A percentile compares a stretch with the other conserved stretches of the same genome.
These are phyloP conservation scores for Fusarium sp. DNA, from an alignment of 2,329 filamentous ascomycete genomes.

Conservation along the genomic window DNA sequence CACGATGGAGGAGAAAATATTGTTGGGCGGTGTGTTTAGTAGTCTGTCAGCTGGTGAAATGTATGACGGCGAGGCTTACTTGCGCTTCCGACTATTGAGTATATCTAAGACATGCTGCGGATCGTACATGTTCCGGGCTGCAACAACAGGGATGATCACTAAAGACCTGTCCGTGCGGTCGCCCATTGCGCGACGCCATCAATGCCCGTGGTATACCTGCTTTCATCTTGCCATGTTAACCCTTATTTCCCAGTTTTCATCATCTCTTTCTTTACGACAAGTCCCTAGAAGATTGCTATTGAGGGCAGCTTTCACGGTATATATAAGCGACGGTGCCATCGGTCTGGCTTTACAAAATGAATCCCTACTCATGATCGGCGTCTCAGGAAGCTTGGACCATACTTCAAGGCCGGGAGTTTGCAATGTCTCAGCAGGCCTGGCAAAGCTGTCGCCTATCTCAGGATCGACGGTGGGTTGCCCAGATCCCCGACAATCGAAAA, in stretches of 20 bases:
- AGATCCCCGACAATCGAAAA: neutral
- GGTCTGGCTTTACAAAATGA: accelerated
- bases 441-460: neutral
- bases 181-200: neutral
- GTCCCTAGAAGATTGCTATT: accelerated
- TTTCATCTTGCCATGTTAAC: neutral
- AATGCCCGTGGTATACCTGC: neutral
- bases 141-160: neutral
- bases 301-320: neutral
- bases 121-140: neutral
- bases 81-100: neutral
- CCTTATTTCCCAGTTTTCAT: accelerated
- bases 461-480: neutral
- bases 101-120: neutral
- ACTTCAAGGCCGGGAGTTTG: accelerated
- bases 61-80: neutral
- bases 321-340: accelerated
- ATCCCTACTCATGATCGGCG: accelerated
- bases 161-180: neutral
- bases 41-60: no score
- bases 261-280: accelerated
- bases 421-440: neutral
- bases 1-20: accelerated
- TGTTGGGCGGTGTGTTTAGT: neutral
- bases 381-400: neutral